Evolutionary conservation across 805 yeast genomes (phyloP).

Genomic region (Nakazawaea wyomingensis): DNA sequence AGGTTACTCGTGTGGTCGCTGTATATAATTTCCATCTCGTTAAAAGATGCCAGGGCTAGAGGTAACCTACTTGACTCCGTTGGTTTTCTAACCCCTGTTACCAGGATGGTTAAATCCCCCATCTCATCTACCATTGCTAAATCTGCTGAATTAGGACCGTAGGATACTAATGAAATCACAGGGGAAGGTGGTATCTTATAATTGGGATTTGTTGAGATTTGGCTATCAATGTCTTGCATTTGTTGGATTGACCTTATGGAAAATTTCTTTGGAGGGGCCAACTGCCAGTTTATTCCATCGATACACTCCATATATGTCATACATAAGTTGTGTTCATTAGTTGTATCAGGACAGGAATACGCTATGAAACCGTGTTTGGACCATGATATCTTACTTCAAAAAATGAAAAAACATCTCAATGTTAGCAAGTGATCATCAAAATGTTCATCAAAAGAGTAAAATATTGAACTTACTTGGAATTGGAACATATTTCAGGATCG

Average conservation of each 20-base stretch:
- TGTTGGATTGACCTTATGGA: constrained; percentile 22
- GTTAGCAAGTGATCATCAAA: not conserved
- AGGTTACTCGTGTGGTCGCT: constrained; percentile 27
- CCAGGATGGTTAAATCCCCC: constrained; percentile 60
- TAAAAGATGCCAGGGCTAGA: constrained; percentile 34
- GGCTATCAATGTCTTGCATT: constrained; percentile 10
- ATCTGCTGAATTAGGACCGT: constrained; percentile 80
- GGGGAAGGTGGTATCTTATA: constrained; percentile 19
- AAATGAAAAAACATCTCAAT: not conserved
- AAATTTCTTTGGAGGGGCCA: constrained; percentile 50
- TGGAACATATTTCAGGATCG: constrained; percentile 4
- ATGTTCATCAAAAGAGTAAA: too few relatives aligned
- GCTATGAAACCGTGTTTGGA: constrained; percentile 83
- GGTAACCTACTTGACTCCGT: constrained; percentile 18
- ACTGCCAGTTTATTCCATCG: constrained; percentile 76
- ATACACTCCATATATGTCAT: constrained; percentile 68
- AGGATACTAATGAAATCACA: constrained; percentile 44
- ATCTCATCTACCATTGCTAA: constrained; percentile 70
- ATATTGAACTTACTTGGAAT: constrained; percentile 2
- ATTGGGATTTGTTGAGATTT: constrained; percentile 21
- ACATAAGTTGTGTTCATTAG: constrained; percentile 36
- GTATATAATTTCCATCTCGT: constrained; percentile 41
- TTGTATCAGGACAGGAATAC: constrained; percentile 38
- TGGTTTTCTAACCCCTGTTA: constrained; percentile 42
- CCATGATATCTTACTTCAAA: constrained; percentile 51